Base-by-base conservation (phyloP, 192 early-diverging fungal genomes). In the Fimicolochytrium jonesii region DNA sequence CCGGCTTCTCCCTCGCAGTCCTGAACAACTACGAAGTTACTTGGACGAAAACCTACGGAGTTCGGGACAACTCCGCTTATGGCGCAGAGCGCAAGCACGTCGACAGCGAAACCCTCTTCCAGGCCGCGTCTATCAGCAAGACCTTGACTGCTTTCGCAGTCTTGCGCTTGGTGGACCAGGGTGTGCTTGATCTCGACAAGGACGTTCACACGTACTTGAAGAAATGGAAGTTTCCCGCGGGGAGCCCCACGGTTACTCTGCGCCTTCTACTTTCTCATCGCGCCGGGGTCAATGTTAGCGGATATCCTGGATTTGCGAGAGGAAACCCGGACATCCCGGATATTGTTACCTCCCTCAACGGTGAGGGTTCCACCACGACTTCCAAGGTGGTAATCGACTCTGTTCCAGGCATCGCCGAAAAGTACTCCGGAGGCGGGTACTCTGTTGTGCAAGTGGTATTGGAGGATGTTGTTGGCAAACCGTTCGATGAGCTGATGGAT, bases 71-170 rank as follows among this genome's bases (percentile, higher is more conserved):
- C 23, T n/a, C n/a, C n/a, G n/a, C n/a, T n/a, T n/a, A n/a, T n/a
- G n/a, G n/a, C n/a, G n/a, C n/a, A n/a, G n/a, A n/a, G n/a, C n/a
- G n/a, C n/a, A 25, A 25, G 30, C 37, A 43, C 20, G 29, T 48
- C 26, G 32, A 47, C 37, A 25, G 15, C 25, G 26, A 30, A 10
- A 67, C 73, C 29, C 44, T 30, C 18, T 75, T 71, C 41, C 73
- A 75, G 54, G 62, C 56, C 10, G 69, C 68, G 9, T 71, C 68
- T 15, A 50, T 75, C 22, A 49, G 43, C 29, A 75, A 75, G 55
- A 48, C 73, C 33, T 35, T 75, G 4, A 62, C 69, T 10, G 61
- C 48, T 18, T 31, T 71, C 26, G 73, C 61, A 6, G 68, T 61
- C 41, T 35, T 71, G 42, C 31, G 59, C 5, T 31, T 75, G 11